Percentiles rank a stretch among this genome's conserved stretches.
Conservation (phyloP, 495 filamentous ascomycete genomes). For the Endocarpon pusillum region DNA sequence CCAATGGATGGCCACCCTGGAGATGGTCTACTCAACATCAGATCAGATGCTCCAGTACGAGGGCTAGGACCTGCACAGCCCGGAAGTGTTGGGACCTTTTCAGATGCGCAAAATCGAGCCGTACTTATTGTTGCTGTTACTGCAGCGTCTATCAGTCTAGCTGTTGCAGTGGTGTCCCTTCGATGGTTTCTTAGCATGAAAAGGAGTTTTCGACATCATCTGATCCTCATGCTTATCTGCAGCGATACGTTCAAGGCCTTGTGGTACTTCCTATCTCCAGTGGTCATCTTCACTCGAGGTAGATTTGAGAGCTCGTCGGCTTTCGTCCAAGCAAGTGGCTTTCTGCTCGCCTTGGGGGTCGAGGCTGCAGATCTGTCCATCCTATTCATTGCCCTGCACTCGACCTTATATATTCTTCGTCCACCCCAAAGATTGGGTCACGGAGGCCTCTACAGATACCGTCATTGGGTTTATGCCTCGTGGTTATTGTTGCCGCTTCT, state of each 20-base stretch:
- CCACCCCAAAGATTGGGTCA: slow-evolving; percentile 84
- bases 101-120: neutral
- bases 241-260: slow-evolving; percentile 51
- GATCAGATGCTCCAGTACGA: too few relatives aligned
- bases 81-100: too few relatives aligned
- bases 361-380: slow-evolving; percentile 49
- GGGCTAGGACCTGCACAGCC: too few relatives aligned
- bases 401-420: slow-evolving; percentile 47
- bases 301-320: slow-evolving; percentile 27
- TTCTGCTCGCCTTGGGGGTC: slow-evolving; percentile 42
- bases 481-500: slow-evolving; percentile 40
- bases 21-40: too few relatives aligned
- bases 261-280: slow-evolving; percentile 46
- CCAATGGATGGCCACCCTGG: too few relatives aligned
- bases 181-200: slow-evolving; percentile 66
- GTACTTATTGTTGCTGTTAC: neutral
- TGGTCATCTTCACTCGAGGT: slow-evolving; percentile 29
- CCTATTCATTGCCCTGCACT: slow-evolving; percentile 54
- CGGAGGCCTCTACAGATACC: slow-evolving; percentile 85
- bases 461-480: slow-evolving; percentile 52
- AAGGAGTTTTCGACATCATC: slow-evolving; percentile 52
- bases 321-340: slow-evolving; percentile 54
- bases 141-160: slow-evolving; percentile 6
- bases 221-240: slow-evolving; percentile 54
- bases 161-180: slow-evolving; percentile 26